phyloP scores from a whole-genome alignment of 2,329 filamentous ascomycete genomes.

The Arthrobotrys conoides region DNA sequence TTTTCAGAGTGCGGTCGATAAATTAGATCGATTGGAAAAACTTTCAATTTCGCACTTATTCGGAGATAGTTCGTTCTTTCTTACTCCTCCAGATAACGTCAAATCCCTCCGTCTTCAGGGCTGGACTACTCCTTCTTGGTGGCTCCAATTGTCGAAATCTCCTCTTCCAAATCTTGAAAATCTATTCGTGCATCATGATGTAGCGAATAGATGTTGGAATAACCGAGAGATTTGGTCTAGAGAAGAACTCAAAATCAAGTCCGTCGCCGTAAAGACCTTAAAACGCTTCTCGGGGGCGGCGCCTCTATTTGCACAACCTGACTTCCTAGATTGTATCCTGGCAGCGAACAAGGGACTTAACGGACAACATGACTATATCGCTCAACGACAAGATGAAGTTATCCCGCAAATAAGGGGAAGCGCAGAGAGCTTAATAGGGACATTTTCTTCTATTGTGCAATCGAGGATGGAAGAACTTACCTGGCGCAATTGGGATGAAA shows the following conservation, averaged over 20 bases:
- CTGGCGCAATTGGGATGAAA: neutral
- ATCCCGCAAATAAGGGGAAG: neutral
- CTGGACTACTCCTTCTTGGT: conserved; percentile 3
- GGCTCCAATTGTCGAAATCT: neutral
- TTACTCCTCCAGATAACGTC: neutral
- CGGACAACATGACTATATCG: neutral
- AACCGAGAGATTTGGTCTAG: neutral
- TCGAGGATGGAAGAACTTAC: neutral
- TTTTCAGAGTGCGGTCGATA: neutral
- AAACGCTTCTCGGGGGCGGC: neutral
- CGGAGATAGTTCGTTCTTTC: neutral
- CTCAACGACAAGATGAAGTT: neutral
- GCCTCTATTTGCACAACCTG: neutral
- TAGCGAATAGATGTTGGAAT: neutral
- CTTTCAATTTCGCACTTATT: neutral
- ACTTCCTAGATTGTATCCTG: neutral
- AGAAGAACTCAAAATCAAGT: neutral
- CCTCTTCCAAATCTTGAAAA: neutral
- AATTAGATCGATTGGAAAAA: neutral
- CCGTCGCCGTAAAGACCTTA: neutral
- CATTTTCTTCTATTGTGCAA: neutral
- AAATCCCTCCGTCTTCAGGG: neutral
- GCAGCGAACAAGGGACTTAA: conserved; percentile 3
- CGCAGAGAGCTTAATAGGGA: neutral
- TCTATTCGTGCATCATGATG: neutral